A percentile compares a stretch with the other conserved stretches of the same genome.
These are phyloP conservation scores for Groenewaldozyma sp. DNA, from an alignment of 1,139 yeast genomes.

Conservation along the genomic window DNA sequence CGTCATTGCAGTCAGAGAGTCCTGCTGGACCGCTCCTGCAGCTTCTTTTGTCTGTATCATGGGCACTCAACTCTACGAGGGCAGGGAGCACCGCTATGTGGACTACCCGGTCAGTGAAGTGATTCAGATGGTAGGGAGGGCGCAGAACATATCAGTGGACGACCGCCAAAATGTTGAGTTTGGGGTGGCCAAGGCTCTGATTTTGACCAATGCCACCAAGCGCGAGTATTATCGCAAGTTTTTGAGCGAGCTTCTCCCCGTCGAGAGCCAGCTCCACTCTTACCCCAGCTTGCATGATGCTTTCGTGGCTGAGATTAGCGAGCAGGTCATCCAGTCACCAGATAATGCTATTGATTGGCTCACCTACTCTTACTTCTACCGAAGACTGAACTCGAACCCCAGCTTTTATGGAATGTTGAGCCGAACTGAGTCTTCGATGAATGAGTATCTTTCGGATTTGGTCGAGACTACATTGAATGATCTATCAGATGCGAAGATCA, in stretches of 20 bases:
- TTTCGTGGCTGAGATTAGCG: conserved; percentile 61
- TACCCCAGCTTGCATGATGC: conserved; percentile 52
- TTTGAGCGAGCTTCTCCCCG: conserved; percentile 64
- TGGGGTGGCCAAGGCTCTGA: conserved; percentile 33
- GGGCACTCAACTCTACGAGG: conserved; percentile 69
- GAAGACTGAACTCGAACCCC: conserved; percentile 75
- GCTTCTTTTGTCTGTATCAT: conserved; percentile 44
- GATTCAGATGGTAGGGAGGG: conserved; percentile 66
- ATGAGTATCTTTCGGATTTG: conserved; percentile 73
- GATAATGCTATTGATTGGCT: conserved; percentile 92
- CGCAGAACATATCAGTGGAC: conserved; percentile 28
- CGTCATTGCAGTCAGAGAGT: conserved; percentile 51
- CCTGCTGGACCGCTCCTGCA: conserved; percentile 41
- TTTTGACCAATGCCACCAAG: conserved; percentile 50
- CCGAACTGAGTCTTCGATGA: conserved; percentile 56
- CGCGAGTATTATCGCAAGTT: conserved; percentile 63
- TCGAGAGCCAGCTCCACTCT: conserved; percentile 59
- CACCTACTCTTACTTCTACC: conserved; percentile 73
- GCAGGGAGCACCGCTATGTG: conserved; percentile 57
- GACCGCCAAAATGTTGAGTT: conserved; percentile 10
- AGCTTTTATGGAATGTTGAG: conserved; percentile 75
- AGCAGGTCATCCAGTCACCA: conserved; percentile 52
- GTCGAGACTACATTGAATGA: conserved; percentile 69
- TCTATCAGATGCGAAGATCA: conserved; percentile 48
- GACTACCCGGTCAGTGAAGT: conserved; percentile 62